These are phyloP conservation scores for Tetratostichococcus sp. DNA, from an alignment of 139 green algal species.

Conservation along the genomic window DNA sequence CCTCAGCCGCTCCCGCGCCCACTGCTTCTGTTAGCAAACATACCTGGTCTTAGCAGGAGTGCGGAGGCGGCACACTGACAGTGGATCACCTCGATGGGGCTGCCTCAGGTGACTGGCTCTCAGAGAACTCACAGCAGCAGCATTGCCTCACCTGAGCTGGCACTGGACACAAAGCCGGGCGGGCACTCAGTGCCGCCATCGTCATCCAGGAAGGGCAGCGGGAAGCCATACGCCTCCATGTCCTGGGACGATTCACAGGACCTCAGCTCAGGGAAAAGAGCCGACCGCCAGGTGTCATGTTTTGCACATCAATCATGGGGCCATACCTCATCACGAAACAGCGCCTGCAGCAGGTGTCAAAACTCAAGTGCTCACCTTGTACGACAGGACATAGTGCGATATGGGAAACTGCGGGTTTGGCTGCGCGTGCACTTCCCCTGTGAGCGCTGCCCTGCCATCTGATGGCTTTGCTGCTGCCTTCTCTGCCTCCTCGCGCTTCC, in stretches of 20 bases:
- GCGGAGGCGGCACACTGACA: too few relatives aligned
- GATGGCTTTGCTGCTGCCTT: neutral
- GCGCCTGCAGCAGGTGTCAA: too few relatives aligned
- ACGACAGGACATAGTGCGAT: conserved; percentile 45
- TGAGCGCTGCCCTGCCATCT: neutral
- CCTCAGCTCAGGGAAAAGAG: too few relatives aligned
- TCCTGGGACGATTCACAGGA: too few relatives aligned
- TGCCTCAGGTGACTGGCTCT: too few relatives aligned
- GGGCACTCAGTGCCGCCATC: conserved; percentile 6
- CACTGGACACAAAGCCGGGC: neutral
- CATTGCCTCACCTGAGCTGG: neutral
- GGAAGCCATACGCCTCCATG: conserved; percentile 49
- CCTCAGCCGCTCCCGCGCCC: neutral
- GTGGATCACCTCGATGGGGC: too few relatives aligned
- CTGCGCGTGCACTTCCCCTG: neutral
- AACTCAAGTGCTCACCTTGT: neutral
- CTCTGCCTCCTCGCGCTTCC: conserved; percentile 27
- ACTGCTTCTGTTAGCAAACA: neutral
- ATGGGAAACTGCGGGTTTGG: conserved; percentile 37
- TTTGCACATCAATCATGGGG: too few relatives aligned
- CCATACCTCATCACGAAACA: too few relatives aligned
- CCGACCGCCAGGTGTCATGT: too few relatives aligned
- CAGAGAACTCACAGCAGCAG: neutral
- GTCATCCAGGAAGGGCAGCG: conserved; percentile 33
- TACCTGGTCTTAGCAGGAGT: too few relatives aligned